phyloP scores from a whole-genome alignment of 192 early-diverging fungal genomes.

The Rhizophagus clarus region DNA sequence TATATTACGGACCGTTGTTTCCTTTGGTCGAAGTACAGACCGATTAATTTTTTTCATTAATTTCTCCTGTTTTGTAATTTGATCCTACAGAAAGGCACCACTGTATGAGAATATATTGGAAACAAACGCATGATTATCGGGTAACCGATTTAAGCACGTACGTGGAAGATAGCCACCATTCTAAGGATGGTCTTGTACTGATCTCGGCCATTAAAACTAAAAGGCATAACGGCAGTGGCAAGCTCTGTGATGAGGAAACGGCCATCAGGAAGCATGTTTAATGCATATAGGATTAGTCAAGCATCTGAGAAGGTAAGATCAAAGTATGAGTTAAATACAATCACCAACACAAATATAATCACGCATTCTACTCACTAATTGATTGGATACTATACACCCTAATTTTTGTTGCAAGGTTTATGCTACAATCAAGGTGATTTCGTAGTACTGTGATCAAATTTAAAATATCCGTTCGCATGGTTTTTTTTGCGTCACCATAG shows the following conservation, averaged over 20 bases:
- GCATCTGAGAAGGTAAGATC: neutral
- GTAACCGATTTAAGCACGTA: neutral
- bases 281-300: constrained; percentile 22
- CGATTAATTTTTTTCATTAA: constrained; percentile 26
- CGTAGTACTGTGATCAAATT: constrained; percentile 8
- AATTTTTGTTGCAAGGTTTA: neutral
- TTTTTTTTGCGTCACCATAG: constrained; percentile 22
- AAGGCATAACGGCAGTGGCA: constrained; percentile 11
- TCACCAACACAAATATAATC: neutral
- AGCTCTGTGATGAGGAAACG: constrained; percentile 20
- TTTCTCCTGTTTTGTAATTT: constrained; percentile 23
- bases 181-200: constrained; percentile 23
- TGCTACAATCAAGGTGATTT: neutral
- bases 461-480: constrained; percentile 1
- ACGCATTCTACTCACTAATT: constrained; percentile 20
- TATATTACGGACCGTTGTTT: constrained; percentile 29
- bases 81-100: constrained; percentile 3
- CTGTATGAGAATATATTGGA: constrained; percentile 7
- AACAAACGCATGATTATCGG: neutral
- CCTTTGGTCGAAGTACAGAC: constrained; percentile 26
- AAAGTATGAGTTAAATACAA: constrained; percentile 9
- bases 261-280: constrained; percentile 29
- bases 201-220: constrained; percentile 22
- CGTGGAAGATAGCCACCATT: constrained; percentile 31
- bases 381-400: constrained; percentile 12